Base-by-base conservation (phyloP, 495 filamentous ascomycete species). In the Penicillium robsamsonii region DNA sequence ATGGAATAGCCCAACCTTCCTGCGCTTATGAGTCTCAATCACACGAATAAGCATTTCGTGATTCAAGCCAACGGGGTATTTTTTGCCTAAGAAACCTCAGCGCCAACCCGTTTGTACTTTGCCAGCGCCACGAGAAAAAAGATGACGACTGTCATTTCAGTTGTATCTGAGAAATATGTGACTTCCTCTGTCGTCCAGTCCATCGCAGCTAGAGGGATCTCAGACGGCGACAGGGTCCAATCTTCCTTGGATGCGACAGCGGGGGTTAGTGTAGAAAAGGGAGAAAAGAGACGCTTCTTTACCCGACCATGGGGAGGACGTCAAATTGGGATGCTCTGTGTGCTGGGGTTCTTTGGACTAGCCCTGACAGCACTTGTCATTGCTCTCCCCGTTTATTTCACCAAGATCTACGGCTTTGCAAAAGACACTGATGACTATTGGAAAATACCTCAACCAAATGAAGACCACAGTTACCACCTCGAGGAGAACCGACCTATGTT, bases 391-490 rank as follows among this genome's bases (percentile, higher is more conserved):
- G 50, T 68, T 24, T 54, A 55, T 10, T 44, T 61, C 29, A 63
- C 53, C 1, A 57, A 53, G 31, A 33, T 25, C 1, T 46, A 55
- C 15, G 20, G 56, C 15, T 49, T 33, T 49, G 46, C 46, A 10
- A 27, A 46, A 20, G 53, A 59, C 15, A 24, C 30, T 0, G 63
- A 46, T 3, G 33, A 59, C 33, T n/a, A 46, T 10, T 63, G 51
- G 25, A 31, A 45, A 3, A 46, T 24, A 47, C 35, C 24, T 20
- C 48, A 41, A n/a, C 57, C 30, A 55, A 43, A 55, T 13, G 56
- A 65, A 17, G 56, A 66, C 20, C 45, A 58, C 12, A 72, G 62
- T 24, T 70, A 70, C 40, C 27, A 56, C 24, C 38, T 55, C 40
- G 15, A 43, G 33, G 58, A 53, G n/a, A 67, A 70, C 37, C 46